These are phyloP conservation scores for Rhizopogon rudus DNA, from an alignment of 768 basidiomycete species.

Conservation along the genomic window DNA sequence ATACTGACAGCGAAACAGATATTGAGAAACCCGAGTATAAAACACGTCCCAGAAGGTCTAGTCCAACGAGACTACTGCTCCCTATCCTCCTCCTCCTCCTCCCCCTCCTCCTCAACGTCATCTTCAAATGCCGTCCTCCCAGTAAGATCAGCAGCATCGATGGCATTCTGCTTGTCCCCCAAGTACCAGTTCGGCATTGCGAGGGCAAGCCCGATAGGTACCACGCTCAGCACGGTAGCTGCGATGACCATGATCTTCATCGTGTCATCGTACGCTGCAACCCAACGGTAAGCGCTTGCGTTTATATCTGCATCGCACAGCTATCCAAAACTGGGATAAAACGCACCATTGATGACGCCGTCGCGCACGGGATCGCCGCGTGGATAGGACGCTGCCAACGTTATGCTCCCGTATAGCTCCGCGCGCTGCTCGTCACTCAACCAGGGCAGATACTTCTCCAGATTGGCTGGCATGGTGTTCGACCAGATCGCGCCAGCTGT, in stretches of 20 bases:
- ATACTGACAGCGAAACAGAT: too few relatives aligned
- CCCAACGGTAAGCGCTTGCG: neutral
- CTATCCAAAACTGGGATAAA: neutral
- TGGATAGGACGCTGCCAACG: constrained; percentile 41
- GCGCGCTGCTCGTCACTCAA: constrained; percentile 37
- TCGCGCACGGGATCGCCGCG: constrained; percentile 55
- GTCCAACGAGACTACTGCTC: neutral
- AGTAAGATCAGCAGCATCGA: constrained; percentile 35
- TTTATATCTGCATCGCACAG: neutral
- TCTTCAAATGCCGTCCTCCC: constrained; percentile 5
- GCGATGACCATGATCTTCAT: constrained; percentile 54
- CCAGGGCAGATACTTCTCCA: constrained; percentile 50
- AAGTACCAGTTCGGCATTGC: constrained; percentile 65
- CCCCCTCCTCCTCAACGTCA: neutral
- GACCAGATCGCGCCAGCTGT: constrained; percentile 64
- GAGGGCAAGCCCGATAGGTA: constrained; percentile 55
- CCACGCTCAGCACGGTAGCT: constrained; percentile 46
- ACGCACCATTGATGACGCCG: constrained; percentile 53
- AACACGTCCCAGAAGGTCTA: neutral
- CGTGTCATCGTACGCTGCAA: constrained; percentile 46
- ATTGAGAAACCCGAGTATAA: neutral
- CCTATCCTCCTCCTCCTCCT: neutral
- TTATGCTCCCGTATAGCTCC: constrained; percentile 52
- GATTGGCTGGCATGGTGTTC: constrained; percentile 57
- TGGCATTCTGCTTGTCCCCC: constrained; percentile 66